Evolutionary conservation across 805 yeast genomes (phyloP), one percentile per base, ranked within the genome.

Genomic region (Candida incommunis): DNA sequence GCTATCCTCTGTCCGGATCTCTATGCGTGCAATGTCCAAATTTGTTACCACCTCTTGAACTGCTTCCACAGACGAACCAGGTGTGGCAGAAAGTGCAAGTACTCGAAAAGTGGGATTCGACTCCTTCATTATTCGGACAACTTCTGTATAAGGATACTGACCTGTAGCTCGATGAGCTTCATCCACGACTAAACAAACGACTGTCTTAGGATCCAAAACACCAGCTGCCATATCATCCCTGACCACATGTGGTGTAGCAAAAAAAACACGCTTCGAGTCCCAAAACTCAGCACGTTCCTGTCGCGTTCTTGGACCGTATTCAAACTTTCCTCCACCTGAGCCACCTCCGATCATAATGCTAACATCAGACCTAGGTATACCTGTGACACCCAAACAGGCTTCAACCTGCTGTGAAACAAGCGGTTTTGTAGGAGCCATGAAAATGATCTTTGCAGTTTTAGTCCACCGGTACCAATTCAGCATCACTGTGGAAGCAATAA

Each of bases 361-460:
- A 1, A 90, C 83, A 41, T 80, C 80, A 21, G 72, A 66, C 42
- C 78, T 66, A 1, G 94, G 81, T 20, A 94, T 76, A 2, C 96
- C 96, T 0, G 95, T 80, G 15, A 84, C 78, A 5, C 85, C 81
- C 45, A 86, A 71, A 58, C 95, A 92, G 1, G 97, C 96, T 56
- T 82, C 82, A 51, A 90, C 82, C 63, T 92, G 98, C 63, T 92
- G 99, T 1, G 95, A 88, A 4, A 92, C 97, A 45, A 92, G 69
- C 0, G 99, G 99, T 51, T 88, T 70, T 1, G 99, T 92, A 0
- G 99, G 99, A 0, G 99, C 98, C 80, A 90, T 80, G 61, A 92
- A 92, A 1, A 94, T 75, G 51, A 92, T 76, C 56, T 88, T 92
- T 2, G 86, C 77, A 3, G 64, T 60, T 15, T 74, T 74, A 20